Evolutionary conservation across 2,329 filamentous ascomycete species (phyloP), one percentile per base, ranked within the genome.

Genomic region (Ophiostoma australiae): DNA sequence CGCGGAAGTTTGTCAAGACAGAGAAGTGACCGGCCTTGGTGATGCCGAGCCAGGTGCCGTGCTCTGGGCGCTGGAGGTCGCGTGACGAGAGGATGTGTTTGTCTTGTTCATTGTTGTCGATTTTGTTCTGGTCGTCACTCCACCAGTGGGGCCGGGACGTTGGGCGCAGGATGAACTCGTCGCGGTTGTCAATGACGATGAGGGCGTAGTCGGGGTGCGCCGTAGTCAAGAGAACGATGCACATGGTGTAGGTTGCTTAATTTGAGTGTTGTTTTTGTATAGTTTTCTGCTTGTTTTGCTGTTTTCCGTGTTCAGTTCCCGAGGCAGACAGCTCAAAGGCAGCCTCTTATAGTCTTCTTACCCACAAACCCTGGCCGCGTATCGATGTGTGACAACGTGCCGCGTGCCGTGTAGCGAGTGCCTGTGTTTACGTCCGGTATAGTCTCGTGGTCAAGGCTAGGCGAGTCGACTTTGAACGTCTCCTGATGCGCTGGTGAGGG

Each of bases 121-220:
- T 58, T 52, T 61, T 44, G 17, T n/a, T 17, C 31, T 48, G 78
- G 73, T 17, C 81, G 81, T 41, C 81, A 80, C 55, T 78, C 87
- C 87, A 90, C 87, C 87, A 90, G 78, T 89, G 84, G 7, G 87
- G 87, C 72, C 85, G 82, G 69, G 85, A 88, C 1, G 88, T 90
- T 4, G 88, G 88, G 37, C 88, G 84, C 17, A 89, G 82, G 73
- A 90, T 86, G 80, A 86, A 90, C 78, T 90, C 91, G 81, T 94
- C 91, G 75, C 91, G 87, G 79, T 94, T 94, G 80, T 93, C 88
- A 77, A 93, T 83, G 72, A 92, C 81, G 75, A 94, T 90, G 72
- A 94, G 84, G 35, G 90, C 85, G 80, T 94, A 94, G 74, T 86
- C 83, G 11, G 91, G 91, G 77, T 94, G 91, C 66, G 89, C 85